Conservation (phyloP, 2,329 filamentous ascomycete genomes). For the Colletotrichum echinochloae region DNA sequence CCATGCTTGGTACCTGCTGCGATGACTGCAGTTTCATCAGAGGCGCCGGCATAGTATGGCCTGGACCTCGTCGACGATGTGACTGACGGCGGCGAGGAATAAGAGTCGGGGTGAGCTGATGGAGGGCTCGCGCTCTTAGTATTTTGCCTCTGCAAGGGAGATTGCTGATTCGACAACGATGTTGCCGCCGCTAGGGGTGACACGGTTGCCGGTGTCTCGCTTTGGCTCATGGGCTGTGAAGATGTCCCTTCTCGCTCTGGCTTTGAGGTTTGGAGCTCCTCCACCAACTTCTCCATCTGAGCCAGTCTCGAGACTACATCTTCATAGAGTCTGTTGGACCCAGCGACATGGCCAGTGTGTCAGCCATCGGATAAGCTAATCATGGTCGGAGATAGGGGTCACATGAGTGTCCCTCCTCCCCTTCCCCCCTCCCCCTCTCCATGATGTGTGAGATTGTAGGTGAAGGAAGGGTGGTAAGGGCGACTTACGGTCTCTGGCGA, state of each 20-base stretch:
- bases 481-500: conserved; percentile 36
- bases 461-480: not conserved
- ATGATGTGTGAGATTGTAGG: not conserved
- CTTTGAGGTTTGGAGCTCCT: conserved; percentile 35
- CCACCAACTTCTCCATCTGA: conserved; percentile 38
- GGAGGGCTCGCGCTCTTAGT: conserved; percentile 30
- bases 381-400: not conserved
- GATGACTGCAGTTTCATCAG: conserved; percentile 18
- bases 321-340: conserved; percentile 29
- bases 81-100: conserved; percentile 31
- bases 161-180: conserved; percentile 44
- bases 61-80: conserved; percentile 31
- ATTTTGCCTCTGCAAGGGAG: conserved; percentile 29
- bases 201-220: conserved; percentile 4
- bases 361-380: conserved; percentile 6
- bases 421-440: not conserved
- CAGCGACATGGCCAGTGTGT: not conserved
- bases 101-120: conserved; percentile 25
- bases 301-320: conserved; percentile 39
- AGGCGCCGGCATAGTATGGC: conserved; percentile 27
- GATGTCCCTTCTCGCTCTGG: conserved; percentile 16
- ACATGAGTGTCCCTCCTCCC: not conserved
- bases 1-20: conserved; percentile 21
- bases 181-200: conserved; percentile 8
- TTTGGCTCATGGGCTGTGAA: conserved; percentile 5